Evolutionary conservation across 2,329 filamentous ascomycete genomes (phyloP), one percentile per base, ranked within the genome.

Genomic region (Ramichloridium luteum): DNA sequence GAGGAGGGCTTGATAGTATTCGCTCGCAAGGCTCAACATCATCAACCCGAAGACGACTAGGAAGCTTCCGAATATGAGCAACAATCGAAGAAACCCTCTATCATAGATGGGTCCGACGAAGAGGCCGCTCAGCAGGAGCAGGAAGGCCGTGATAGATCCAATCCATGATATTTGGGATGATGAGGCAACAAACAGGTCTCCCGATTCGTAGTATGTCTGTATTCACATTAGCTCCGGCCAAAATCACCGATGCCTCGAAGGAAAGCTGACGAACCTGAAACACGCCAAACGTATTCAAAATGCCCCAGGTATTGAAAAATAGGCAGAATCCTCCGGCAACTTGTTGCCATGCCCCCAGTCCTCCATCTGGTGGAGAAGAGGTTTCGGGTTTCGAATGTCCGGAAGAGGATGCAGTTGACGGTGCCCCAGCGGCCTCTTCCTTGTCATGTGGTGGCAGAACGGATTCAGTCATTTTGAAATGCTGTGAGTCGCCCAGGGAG

Each of bases 1-100:
- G 11, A 69, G 58, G 5, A 69, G 50, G 6, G 67, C 57, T 38
- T 68, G 63, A 54, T 58, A 68, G 55, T 65, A 68, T 27, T 53
- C 40, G 3, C 47, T 54, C 35, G 61, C 63, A 5, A 68, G 50
- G 25, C 57, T 61, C 2, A 67, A 49, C 63, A 67, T 67, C 63
- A 68, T 67, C 30, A 62, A 57, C 3, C 65, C 65, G 18, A 67
- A 54, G 3, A 68, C 60, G 5, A 66, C 49, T 26, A 67, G 37
- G 36, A 66, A 49, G 6, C 55, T 53, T 29, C 65, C 65, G 4
- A 50, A 44, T 5, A 59, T 22, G 10, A 68, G 49, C 0, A 68
- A 51, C 13, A 45, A 34, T 16, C 58, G 55, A 31, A 67, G 61
- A 39, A 67, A 62, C 10, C 65, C 65, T 6, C 56, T 53, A 38